Base-by-base conservation (phyloP, 2,329 filamentous ascomycete genomes). In the Berkeleyomyces rouxiae region DNA sequence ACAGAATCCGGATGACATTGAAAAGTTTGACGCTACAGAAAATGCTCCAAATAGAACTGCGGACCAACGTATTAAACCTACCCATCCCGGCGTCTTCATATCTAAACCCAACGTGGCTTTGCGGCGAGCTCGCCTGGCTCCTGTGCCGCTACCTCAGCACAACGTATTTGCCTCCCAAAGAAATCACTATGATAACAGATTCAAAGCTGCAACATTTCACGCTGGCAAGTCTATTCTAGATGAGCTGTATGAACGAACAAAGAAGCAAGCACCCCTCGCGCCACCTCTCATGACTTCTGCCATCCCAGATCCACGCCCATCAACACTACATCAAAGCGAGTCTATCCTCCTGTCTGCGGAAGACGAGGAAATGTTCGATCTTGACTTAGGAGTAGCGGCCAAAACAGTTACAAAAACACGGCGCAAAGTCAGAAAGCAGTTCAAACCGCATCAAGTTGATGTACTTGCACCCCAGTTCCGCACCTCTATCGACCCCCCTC, bases 161-260 rank as follows among this genome's bases (percentile, higher is more conserved):
- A 10, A 11, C n/a, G 13, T 47, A n/a, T 13, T 31, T 33, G 44
- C 47, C 59, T 49, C 47, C 36, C n/a, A 49, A 49, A 13, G 44
- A 33, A 47, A 23, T 10, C 10, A 47, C n/a, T 33, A 36, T n/a
- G 33, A 49, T 4, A 51, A 61, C 13, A 42, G 46, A 3, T 42
- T 16, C 7, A 58, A 44, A 16, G 58, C 33, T 3, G 69, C 72
- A 53, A 72, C 71, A 7, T 83, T 85, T 65, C 72, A 75, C 59
- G 72, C 73, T 3, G 76, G 74, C 33, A 85, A 85, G 68, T 78
- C 73, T 66, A 71, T 74, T 7, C 71, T 85, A 5, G 83, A 86
- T 69, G 74, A 73, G 33, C 67, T 84, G 33, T 85, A 80, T 68
- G 75, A 75, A 59, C 75, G 70, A 61, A 67, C 69, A 39, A 70